Evolutionary conservation across 768 basidiomycete species (phyloP).

Genomic region (Lactarius tabidus): DNA sequence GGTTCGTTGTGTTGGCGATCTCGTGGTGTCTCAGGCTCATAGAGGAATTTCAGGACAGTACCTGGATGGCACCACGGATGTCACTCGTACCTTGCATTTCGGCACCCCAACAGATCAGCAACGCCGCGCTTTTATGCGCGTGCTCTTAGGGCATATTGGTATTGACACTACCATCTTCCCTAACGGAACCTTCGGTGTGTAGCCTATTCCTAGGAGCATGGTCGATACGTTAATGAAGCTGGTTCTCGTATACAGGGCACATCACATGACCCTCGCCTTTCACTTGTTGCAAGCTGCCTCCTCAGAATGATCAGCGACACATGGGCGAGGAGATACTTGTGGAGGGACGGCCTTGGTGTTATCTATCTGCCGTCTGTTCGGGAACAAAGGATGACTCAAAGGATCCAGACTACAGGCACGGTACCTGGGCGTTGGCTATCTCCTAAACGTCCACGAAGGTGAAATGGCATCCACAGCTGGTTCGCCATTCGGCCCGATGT

Average conservation of each 20-base stretch:
- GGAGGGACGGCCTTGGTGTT: slow-evolving; percentile 83
- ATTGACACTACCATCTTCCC: slow-evolving; percentile 87
- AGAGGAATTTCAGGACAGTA: slow-evolving; percentile 56
- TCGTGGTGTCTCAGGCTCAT: not conserved
- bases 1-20: slow-evolving; percentile 38
- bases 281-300: not conserved
- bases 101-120: slow-evolving; percentile 79
- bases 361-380: not conserved
- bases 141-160: slow-evolving; percentile 86
- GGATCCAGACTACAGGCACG: slow-evolving; percentile 68
- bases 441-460: slow-evolving; percentile 90
- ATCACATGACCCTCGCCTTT: slow-evolving; percentile 41
- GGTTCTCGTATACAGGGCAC: slow-evolving; percentile 39
- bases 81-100: slow-evolving; percentile 93
- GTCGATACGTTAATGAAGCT: not conserved
- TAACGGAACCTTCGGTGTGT: slow-evolving; percentile 64
- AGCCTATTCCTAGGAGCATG: not conserved
- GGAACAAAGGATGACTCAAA: not conserved
- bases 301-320: slow-evolving; percentile 52
- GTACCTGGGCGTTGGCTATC: slow-evolving; percentile 95
- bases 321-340: slow-evolving; percentile 72
- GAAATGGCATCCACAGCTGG: not conserved
- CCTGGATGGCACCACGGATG: slow-evolving; percentile 92
- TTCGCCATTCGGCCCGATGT: not conserved
- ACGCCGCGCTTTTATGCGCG: slow-evolving; percentile 85